Evolutionary conservation across 2,329 filamentous ascomycete species (phyloP).

Genomic region (Pseudocercospora crystallina): DNA sequence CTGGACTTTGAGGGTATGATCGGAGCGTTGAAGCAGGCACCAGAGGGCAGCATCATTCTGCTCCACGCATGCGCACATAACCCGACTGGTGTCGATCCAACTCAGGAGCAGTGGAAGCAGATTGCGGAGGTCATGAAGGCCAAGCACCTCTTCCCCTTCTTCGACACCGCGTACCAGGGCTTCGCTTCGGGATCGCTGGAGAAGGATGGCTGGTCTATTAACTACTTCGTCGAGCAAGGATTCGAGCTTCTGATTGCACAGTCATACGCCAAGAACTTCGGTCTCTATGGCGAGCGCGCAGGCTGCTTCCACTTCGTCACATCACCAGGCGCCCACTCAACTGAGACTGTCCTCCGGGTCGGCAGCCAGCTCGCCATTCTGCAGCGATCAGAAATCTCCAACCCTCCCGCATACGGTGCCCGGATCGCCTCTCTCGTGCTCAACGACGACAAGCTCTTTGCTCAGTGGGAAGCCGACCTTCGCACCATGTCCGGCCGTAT

Average conservation of each 20-base stretch:
- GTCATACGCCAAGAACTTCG: constrained; percentile 60
- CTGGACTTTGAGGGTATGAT: constrained; percentile 92
- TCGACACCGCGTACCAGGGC: constrained; percentile 96
- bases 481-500: constrained; percentile 94
- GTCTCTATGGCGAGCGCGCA: constrained; percentile 92
- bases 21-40: constrained; percentile 65
- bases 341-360: constrained; percentile 62
- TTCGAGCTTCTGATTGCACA: constrained; percentile 62
- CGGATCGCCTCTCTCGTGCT: constrained; percentile 81
- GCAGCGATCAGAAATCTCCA: constrained; percentile 95
- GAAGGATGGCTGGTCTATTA: constrained; percentile 86
- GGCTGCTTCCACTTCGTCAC: constrained; percentile 95
- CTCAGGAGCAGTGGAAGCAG: constrained; percentile 89
- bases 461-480: constrained; percentile 90
- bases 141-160: constrained; percentile 93
- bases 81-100: constrained; percentile 94
- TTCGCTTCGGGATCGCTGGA: constrained; percentile 89
- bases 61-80: constrained; percentile 97
- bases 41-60: constrained; percentile 79
- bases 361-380: constrained; percentile 88
- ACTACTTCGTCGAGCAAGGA: constrained; percentile 90
- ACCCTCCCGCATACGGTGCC: constrained; percentile 91
- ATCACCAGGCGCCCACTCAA: constrained; percentile 65
- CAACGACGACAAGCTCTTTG: constrained; percentile 78
- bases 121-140: constrained; percentile 73